Evolutionary conservation across 345 rosid genomes (phyloP), one percentile per base, ranked within the genome.

Genomic region (Populus tremula): DNA sequence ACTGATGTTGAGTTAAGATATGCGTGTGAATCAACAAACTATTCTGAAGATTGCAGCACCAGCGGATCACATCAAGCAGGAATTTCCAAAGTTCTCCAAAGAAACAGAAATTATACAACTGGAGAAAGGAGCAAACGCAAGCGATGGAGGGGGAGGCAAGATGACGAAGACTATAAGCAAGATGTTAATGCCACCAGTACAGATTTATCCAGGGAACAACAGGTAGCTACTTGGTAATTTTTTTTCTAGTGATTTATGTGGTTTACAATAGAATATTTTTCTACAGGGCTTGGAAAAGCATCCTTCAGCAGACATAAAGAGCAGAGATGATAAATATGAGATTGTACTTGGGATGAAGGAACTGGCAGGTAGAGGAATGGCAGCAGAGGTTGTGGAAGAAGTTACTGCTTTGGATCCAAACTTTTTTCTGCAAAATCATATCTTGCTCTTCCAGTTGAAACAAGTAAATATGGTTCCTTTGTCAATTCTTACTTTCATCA

Each of bases 61-160:
- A 91, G 98, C 78, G 91, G 89, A 76, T 89, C 91, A 50, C 86
- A 87, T 72, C 88, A 86, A 64, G 82, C 86, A 70, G 88, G 73
- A 82, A 83, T 77, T 76, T 82, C 87, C 13, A 87, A 82, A 78
- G 78, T 81, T 78, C 72, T 80, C 29, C 83, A 78, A 62, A 88
- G 88, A 85, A 85, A 77, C 78, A 90, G 89, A 83, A 83, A 82
- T 72, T 82, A 83, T 81, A 78, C 82, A 76, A 76, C 77, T 70
- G 87, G 90, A 71, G 94, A 95, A 84, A 82, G 96, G 81, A 88
- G 87, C 84, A 93, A 92, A 84, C 98, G 96, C 25, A 95, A 90
- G 87, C 86, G 94, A 75, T 95, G 99, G 99, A 89, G 93, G 83
- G 97, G 94, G 77, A 86, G 99, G 72, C 84, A 81, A 78, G 96